Percentiles rank a stretch among this genome's conserved stretches.
Evolutionary conservation across 768 basidiomycete genomes (phyloP).

Genomic region (Russula lepida): DNA sequence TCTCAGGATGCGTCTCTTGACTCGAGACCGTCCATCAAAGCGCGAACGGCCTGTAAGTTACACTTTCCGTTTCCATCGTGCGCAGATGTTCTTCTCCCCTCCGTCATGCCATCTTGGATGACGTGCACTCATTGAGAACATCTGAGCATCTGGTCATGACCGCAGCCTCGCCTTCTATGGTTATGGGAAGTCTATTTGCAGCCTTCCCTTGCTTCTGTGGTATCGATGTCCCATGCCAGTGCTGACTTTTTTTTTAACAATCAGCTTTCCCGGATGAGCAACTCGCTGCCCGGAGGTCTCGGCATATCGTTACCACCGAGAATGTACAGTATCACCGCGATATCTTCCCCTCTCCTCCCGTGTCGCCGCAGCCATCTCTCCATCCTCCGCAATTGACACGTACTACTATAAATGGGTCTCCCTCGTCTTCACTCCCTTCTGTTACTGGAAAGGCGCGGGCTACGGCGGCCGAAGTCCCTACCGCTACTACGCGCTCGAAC

Average conservation of each 20-base stretch:
- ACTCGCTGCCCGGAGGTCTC: not conserved
- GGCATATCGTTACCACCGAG: not conserved
- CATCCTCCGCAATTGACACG: not conserved
- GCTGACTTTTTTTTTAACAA: not conserved
- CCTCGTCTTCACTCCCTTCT: not conserved
- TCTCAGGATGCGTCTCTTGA: not conserved
- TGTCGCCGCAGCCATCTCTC: not conserved
- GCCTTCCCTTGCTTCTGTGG: not conserved
- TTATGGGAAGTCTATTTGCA: not conserved
- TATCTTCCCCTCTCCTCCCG: conserved; percentile 7
- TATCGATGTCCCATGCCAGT: not conserved
- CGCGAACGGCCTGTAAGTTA: conserved; percentile 5
- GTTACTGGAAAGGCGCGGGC: not conserved
- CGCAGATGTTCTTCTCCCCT: not conserved
- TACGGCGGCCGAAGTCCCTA: not conserved
- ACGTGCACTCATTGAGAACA: not conserved
- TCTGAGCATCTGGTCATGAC: not conserved
- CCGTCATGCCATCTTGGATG: not conserved
- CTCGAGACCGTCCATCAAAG: not conserved
- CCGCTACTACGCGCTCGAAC: not conserved
- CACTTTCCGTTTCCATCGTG: not conserved
- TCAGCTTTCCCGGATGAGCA: conserved; percentile 5
- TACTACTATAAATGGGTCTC: not conserved
- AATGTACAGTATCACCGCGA: conserved; percentile 3
- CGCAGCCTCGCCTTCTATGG: not conserved